Base-by-base conservation (phyloP, 768 basidiomycete species). In the Podaxis pistillaris region DNA sequence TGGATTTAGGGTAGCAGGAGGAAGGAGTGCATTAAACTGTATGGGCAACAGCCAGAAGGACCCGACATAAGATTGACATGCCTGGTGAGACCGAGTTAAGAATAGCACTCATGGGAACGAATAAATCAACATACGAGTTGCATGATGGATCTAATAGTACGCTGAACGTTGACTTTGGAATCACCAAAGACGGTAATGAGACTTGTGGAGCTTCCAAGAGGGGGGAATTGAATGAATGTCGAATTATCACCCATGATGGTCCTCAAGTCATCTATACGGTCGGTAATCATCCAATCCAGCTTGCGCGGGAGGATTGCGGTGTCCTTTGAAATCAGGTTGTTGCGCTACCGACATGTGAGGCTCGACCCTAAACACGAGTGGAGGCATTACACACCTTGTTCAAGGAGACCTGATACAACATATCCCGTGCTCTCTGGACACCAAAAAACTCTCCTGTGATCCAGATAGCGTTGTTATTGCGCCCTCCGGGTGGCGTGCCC, bases 401-500 rank as follows among this genome's bases (percentile, higher is more conserved):
- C 61, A 88, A 78, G 5, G 95, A 92, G 19, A 94, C 81, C 72
- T 96, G 91, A 74, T 88, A 89, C 9, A 99, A 77, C 96, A 97
- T 98, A 71, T 98, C 96, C 66, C 93, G 83, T 11, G 96, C 96
- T 56, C 96, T 79, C 72, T 96, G 93, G 11, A 98, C 96, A 17
- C 93, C 93, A 66, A 98, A 96, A 72, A 96, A 97, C 74, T 98
- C 96, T 46, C 96, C 96, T 0, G 96, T 98, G 68, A 99, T 95
- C 90, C 93, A 99, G 64, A 98, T 90, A 22, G 89, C 77, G 71
- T 93, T 94, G 63, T 80, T 81, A 62, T 84, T 86, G 69, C 88
- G 83, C 77, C 81, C 74, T 70, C 74, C 69, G 19, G 76, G 76
- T 30, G 78, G 74, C 44, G 75, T 69, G 44, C 79, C 79, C 19